phyloP scores from a whole-genome alignment of 2,329 filamentous ascomycete species.

The Aurifilum marmelostoma region DNA sequence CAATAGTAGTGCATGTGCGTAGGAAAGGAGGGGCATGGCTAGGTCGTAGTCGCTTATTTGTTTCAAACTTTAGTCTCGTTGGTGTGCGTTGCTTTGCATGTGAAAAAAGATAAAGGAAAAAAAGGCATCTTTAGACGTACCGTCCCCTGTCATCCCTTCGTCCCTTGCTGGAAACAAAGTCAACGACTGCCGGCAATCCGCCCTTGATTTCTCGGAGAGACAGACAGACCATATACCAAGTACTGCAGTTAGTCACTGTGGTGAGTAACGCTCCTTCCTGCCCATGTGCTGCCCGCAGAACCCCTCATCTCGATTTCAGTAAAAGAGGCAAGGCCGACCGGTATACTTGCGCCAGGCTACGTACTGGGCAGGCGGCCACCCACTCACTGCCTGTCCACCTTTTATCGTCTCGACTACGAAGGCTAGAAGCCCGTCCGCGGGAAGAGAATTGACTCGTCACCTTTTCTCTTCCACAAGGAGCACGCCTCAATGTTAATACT shows the following conservation, averaged over 20 bases:
- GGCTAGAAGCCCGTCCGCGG: not conserved
- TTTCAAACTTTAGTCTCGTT: not conserved
- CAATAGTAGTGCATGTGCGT: not conserved
- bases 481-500: not conserved
- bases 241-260: too few species aligned
- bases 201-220: not conserved
- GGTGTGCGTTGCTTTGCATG: not conserved
- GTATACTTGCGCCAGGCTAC: not conserved
- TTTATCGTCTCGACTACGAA: not conserved
- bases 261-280: too few species aligned
- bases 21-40: not conserved
- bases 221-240: too few species aligned
- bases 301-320: not conserved
- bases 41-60: not conserved
- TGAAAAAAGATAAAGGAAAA: not conserved
- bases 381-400: not conserved
- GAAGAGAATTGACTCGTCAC: not conserved
- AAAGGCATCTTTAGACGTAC: not conserved
- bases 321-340: not conserved
- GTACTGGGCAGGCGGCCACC: not conserved
- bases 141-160: not conserved
- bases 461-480: not conserved
- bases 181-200: not conserved
- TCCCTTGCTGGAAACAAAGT: not conserved
- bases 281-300: too few species aligned